Evolutionary conservation across 306 rosid species (phyloP), one percentile per base, ranked within the genome.

Genomic region (Quercus aquifolioides): DNA sequence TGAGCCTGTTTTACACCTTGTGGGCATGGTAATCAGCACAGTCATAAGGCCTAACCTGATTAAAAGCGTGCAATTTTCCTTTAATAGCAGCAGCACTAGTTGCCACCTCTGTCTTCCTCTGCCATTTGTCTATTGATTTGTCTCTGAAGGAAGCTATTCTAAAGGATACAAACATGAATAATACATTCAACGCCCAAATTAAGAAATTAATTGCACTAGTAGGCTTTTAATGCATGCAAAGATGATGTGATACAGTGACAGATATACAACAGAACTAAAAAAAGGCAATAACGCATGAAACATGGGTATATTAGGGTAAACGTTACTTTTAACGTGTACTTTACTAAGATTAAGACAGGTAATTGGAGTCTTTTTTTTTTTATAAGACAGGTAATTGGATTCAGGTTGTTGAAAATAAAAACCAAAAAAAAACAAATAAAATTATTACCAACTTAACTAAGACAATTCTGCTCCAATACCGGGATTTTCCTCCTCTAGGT

Each of bases 51-150:
- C 86, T 69, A 38, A 92, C 97, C 97, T 92, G 97, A 88, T 94
- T 94, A 78, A 94, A 94, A 46, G 97, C 95, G 35, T 92, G 94
- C 59, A 94, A 82, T 78, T 89, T 89, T 5, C 94, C 88, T 86
- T 89, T 92, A 59, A 92, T 86, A 74, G 97, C 94, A 82, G 98
- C 92, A 70, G 91, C 94, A 74, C 97, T 97, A 6, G 97, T 90
- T 75, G 93, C 86, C 84, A 91, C 92, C 80, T 90, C 90, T n/a
- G 97, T 90, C 90, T 85, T 91, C 85, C 94, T 91, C 85, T 92
- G 97, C 97, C 95, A 92, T 85, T 91, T 92, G 84, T 94, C 89
- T 76, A 91, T 84, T 54, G 97, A 90, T 78, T 91, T 94, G 86
- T 92, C 85, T 77, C 97, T 87, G 80, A 92, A 94, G 68, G 94